These are phyloP conservation scores for Aspergillus sp. DNA, from an alignment of 2,329 filamentous ascomycete species.

Conservation along the genomic window DNA sequence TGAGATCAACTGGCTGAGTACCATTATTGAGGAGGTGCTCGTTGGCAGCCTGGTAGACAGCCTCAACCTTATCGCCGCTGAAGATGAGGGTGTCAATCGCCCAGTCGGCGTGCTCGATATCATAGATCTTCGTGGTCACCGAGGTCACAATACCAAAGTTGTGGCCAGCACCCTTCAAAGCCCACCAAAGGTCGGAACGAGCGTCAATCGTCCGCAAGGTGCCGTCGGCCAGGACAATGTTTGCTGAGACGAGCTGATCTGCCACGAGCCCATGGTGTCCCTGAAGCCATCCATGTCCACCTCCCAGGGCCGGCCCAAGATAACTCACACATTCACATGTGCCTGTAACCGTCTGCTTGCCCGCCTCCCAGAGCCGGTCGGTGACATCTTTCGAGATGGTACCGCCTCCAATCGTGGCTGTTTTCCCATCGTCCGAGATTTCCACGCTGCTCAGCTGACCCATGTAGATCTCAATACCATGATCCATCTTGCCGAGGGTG, in stretches of 20 bases:
- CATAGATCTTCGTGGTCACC: slow-evolving; percentile 48
- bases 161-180: slow-evolving; percentile 55
- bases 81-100: slow-evolving; percentile 46
- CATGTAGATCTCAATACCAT: slow-evolving; percentile 53
- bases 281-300: slow-evolving; percentile 56
- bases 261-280: slow-evolving; percentile 53
- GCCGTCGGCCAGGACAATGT: slow-evolving; percentile 53
- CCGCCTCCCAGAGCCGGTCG: slow-evolving; percentile 49
- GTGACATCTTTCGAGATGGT: slow-evolving; percentile 46
- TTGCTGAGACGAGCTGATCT: slow-evolving; percentile 53
- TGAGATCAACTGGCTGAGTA: slow-evolving; percentile 44
- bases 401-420: slow-evolving; percentile 51
- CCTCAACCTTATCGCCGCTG: slow-evolving; percentile 49
- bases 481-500: slow-evolving; percentile 48
- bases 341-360: slow-evolving; percentile 52
- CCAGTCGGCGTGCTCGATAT: slow-evolving; percentile 35
- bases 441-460: slow-evolving; percentile 39
- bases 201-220: slow-evolving; percentile 36
- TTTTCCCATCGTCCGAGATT: slow-evolving; percentile 43
- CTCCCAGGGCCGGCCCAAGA: slow-evolving; percentile 53
- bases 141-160: slow-evolving; percentile 59
- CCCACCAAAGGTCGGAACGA: slow-evolving; percentile 56
- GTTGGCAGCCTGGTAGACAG: slow-evolving; percentile 48
- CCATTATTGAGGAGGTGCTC: slow-evolving; percentile 44
- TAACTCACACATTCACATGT: slow-evolving; percentile 53